Evolutionary conservation across 208 protist species (phyloP), one percentile per base, ranked within the genome.

Genomic region (Trypanosoma congolense): DNA sequence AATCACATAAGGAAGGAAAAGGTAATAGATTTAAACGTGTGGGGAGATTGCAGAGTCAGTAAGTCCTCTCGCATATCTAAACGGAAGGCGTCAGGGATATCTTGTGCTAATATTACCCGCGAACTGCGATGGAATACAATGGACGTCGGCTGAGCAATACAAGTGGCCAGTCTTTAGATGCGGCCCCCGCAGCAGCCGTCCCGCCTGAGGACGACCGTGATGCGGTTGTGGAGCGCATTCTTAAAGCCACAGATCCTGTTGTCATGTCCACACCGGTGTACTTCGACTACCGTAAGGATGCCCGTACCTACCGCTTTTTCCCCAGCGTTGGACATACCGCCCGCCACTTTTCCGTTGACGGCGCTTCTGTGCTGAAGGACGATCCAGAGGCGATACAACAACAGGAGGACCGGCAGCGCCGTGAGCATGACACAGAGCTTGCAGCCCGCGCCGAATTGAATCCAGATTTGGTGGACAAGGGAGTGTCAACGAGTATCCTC

Each of bases 281-380:
- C 56, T 95, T 96, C 50, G 80, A 93, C 65, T 96, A 93, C 80
- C 87, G 86, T 61, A 92, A 95, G 74, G 90, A 97, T 16, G 90
- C 94, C 28, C 72, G 84, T 28, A 59, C 62, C 1, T 98, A 84
- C 77, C 95, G 92, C 70, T 78, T 86, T 43, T 85, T 92, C 44
- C 79, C 93, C 1, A 93, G 76, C 51, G 82, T 97, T 0, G 87
- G 92, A 43, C 85, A 92, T 31, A 84, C 80, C 19, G 83, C 83
- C 12, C 50, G 85, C 25, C 92, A 97, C 71, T 87, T 97, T 45
- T 46, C 69, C 6, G 61, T 87, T 8, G 81, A 97, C 51, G 93
- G 92, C 48, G 81, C 77, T 50, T 64, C 82, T 12, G 65, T 98
- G 41, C 74, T 79, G 40, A 83, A 80, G 54, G 83, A 95, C 38